These are phyloP conservation scores for Fraxinus paxiana DNA, from an alignment of 305 asterid genomes.

Conservation along the genomic window DNA sequence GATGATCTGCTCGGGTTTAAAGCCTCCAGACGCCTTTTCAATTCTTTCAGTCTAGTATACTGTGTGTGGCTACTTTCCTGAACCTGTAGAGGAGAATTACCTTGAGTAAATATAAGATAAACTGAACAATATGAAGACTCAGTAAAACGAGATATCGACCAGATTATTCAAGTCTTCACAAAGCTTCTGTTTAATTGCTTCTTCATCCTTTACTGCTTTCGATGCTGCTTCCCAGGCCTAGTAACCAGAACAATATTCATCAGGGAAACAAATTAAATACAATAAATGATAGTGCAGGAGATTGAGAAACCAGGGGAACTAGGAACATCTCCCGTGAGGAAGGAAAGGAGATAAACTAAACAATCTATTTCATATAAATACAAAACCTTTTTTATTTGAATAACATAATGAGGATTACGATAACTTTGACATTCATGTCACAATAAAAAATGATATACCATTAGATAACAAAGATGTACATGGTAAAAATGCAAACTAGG, in stretches of 20 bases:
- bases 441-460: not conserved
- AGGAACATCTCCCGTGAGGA: not conserved
- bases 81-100: slow-evolving; percentile 46
- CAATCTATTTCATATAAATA: not conserved
- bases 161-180: slow-evolving; percentile 77
- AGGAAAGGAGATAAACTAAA: not conserved
- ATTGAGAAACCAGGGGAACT: not conserved
- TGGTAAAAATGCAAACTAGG: not conserved
- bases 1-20: slow-evolving; percentile 76
- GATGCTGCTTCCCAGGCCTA: slow-evolving; percentile 93
- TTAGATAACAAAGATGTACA: not conserved
- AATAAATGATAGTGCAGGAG: slow-evolving; percentile 5
- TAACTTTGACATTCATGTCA: not conserved
- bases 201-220: slow-evolving; percentile 76
- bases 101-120: slow-evolving; percentile 10
- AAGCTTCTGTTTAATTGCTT: slow-evolving; percentile 71
- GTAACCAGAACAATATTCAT: slow-evolving; percentile 20
- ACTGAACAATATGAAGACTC: not conserved
- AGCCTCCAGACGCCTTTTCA: slow-evolving; percentile 84
- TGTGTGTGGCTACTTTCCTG: slow-evolving; percentile 71
- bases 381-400: not conserved
- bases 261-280: slow-evolving; percentile 6
- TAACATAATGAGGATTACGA: not conserved
- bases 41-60: slow-evolving; percentile 73
- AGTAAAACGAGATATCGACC: slow-evolving; percentile 32